Evolutionary conservation across 768 basidiomycete species (phyloP), one percentile per base, ranked within the genome.

Genomic region (Trametes gibbosa): DNA sequence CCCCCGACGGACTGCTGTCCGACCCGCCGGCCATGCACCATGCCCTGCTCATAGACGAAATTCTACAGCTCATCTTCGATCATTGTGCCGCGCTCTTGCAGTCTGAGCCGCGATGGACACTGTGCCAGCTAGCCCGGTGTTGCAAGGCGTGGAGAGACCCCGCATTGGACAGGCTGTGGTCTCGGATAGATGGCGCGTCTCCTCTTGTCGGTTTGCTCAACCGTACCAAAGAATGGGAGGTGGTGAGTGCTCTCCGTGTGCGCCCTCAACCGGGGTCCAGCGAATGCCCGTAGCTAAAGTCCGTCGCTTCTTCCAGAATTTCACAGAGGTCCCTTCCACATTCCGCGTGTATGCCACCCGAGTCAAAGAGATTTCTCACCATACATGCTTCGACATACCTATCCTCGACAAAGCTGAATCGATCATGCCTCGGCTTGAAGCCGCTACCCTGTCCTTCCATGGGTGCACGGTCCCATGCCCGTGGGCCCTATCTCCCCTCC

Each of bases 1-100:
- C 19, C 32, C 19, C n/a, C 41, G 40, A 16, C 51, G 40, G 23
- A 12, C 41, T n/a, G 9, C 25, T 19, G 16, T 14, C 50, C 16
- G 1, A n/a, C 41, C 27, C 25, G 48, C 49, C 35, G 51, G 50
- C 27, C 49, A 71, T 71, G 70, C 69, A 71, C 54, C 43, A 48
- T 2, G 68, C 66, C 1, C 64, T 71, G 24, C 66, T 68, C 50
- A 68, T 71, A 32, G 70, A 71, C 61, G 70, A 71, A 50, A 49
- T 71, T 34, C 45, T 71, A 9, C 53, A 66, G 50, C 54, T 61
- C 16, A 56, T 71, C 4, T 62, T 71, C 35, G 70, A 69, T 43
- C 27, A 58, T 19, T 70, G 69, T 50, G 29, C 58, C n/a, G 62
- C 62, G 50, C 41, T 50, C 6, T 24, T 56, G 23, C 9, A 46